Evolutionary conservation across 345 rosid genomes (phyloP), one percentile per base, ranked within the genome.

Genomic region (Citrus cavaleriei): DNA sequence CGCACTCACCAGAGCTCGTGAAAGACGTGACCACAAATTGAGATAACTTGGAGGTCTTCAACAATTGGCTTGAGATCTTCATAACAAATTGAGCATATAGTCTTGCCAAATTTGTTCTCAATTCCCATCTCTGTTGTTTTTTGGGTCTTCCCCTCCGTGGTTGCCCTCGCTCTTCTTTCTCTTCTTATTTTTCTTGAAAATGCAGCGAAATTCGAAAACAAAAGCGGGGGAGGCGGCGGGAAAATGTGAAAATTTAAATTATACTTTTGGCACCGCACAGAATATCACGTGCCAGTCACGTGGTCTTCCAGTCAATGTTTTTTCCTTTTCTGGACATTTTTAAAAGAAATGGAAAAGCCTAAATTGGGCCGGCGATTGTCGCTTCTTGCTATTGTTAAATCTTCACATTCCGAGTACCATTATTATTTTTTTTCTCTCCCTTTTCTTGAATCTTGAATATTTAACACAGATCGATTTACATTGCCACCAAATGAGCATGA

Each of bases 21-120:
- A 86, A 96, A 94, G 80, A 96, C 99, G 35, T 96, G 98, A 75
- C 98, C 97, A 77, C 98, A 94, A 61, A 91, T 84, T 69, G 98
- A 89, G 83, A 96, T 90, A 49, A 89, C 88, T 73, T 93, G 98
- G 32, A 94, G 93, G 81, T 96, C 93, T 80, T 94, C 97, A 70
- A 82, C 86, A 66, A 92, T 85, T 51, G 98, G 99, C 83, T 89
- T 96, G 27, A 94, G 98, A 83, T 96, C 98, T 85, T 96, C 98
- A 80, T 89, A 93, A 82, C 98, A 96, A 74, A 96, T 94, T 0
- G 99, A 85, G 76, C 99, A 96, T 34, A 94, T 90, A 1, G 95
- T 88, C 80, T 79, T 92, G 34, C 84, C 85, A 75, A 86, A 85
- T 49, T 80, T 79, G 74, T 76, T 81, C 59, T 83, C 85, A 5